Percentiles rank a stretch among this genome's conserved stretches.
phyloP scores from a whole-genome alignment of 345 rosid genomes.

The Syzygium jambos region DNA sequence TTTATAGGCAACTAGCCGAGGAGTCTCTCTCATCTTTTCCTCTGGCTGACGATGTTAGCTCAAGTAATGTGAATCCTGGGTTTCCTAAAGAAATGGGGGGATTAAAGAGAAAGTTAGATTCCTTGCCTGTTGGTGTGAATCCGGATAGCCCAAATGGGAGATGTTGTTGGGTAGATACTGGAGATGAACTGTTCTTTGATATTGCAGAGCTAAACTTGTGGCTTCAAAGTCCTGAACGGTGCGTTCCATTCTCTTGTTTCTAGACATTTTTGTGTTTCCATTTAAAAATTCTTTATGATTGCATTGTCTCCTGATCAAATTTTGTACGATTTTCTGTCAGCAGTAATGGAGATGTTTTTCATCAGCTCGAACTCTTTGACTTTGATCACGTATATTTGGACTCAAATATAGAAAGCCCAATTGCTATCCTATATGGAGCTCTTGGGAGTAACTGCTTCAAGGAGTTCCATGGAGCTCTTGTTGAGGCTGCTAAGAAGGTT shows the following conservation, averaged over 20 bases:
- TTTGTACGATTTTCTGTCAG: slow-evolving; percentile 2
- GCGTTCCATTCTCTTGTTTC: slow-evolving; percentile 10
- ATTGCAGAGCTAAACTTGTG: slow-evolving; percentile 52
- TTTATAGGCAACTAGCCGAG: slow-evolving; percentile 82
- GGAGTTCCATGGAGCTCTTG: slow-evolving; percentile 59
- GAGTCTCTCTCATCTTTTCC: slow-evolving; percentile 95
- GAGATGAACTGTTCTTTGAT: slow-evolving; percentile 65
- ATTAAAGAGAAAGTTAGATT: slow-evolving; percentile 22
- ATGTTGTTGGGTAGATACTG: slow-evolving; percentile 97
- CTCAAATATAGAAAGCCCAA: slow-evolving; percentile 51
- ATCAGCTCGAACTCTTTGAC: slow-evolving; percentile 78
- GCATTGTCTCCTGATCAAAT: neutral
- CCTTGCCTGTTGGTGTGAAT: slow-evolving; percentile 42
- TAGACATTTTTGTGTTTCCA: neutral
- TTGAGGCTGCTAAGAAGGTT: slow-evolving; percentile 76
- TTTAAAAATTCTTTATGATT: neutral
- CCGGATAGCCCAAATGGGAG: slow-evolving; percentile 45
- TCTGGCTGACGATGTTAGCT: slow-evolving; percentile 36
- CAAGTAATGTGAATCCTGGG: slow-evolving; percentile 8
- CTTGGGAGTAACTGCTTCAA: slow-evolving; percentile 82
- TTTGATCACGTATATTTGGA: slow-evolving; percentile 73
- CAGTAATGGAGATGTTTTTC: slow-evolving; percentile 56
- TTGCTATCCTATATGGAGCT: slow-evolving; percentile 84
- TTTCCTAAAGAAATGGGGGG: slow-evolving; percentile 12
- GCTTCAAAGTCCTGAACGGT: slow-evolving; percentile 46